Conservation (phyloP, 306 rosid genomes). For the Cucumis sativus region Cucumber_9930_V3 NC_026660.2:14773501-14774000, state of each 20-base stretch:
- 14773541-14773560: neutral
- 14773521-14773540: neutral
- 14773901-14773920: neutral
- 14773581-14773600: neutral
- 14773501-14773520: conserved; percentile 29
- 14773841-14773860: conserved; percentile 3
- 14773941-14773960: neutral
- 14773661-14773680: conserved; percentile 5
- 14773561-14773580: neutral
- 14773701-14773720: conserved; percentile 23
- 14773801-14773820: neutral
- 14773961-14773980: neutral
- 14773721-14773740: conserved; percentile 16
- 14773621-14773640: conserved; percentile 2
- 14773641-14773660: neutral
- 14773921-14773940: neutral
- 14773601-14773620: neutral
- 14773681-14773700: conserved; percentile 22
- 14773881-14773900: neutral
- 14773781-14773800: conserved; percentile 1
- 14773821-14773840: neutral
- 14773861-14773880: neutral
- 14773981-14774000: neutral
- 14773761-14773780: conserved; percentile 1
- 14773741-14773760: conserved; percentile 8